A percentile compares a stretch with the other conserved stretches of the same genome.
These are phyloP conservation scores for Penicillium cinerascens DNA, from an alignment of 495 filamentous ascomycete species.

Conservation along the genomic window DNA sequence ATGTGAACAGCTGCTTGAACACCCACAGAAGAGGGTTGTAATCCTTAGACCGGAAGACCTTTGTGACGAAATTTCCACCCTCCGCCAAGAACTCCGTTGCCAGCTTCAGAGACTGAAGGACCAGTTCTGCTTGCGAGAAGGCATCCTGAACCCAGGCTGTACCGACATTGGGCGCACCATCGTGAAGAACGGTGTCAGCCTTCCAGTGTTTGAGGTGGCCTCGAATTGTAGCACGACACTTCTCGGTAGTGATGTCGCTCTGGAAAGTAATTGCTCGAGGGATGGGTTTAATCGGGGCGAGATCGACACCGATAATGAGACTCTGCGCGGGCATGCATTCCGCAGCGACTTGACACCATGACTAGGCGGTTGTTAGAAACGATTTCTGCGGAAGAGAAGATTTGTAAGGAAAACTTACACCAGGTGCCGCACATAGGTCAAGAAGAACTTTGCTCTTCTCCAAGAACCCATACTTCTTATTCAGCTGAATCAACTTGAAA, in stretches of 20 bases:
- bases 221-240: slow-evolving; percentile 88
- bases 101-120: slow-evolving; percentile 83
- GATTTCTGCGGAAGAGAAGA: neutral
- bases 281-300: slow-evolving; percentile 94
- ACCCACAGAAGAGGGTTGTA: slow-evolving; percentile 97
- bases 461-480: slow-evolving; percentile 97
- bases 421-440: slow-evolving; percentile 96
- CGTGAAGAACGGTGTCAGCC: slow-evolving; percentile 94
- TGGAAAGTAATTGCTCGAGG: slow-evolving; percentile 92
- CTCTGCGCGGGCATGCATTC: slow-evolving; percentile 89
- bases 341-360: slow-evolving; percentile 97
- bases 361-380: slow-evolving; percentile 48
- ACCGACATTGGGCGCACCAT: slow-evolving; percentile 97
- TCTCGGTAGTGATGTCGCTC: slow-evolving; percentile 96
- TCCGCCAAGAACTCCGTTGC: slow-evolving; percentile 90
- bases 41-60: slow-evolving; percentile 96
- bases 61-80: slow-evolving; percentile 94
- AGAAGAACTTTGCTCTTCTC: slow-evolving; percentile 93
- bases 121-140: slow-evolving; percentile 95
- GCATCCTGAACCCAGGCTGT: slow-evolving; percentile 98
- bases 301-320: slow-evolving; percentile 91
- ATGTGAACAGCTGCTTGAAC: slow-evolving; percentile 91
- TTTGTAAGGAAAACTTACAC: slow-evolving; percentile 54
- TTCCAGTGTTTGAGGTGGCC: slow-evolving; percentile 95
- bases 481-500: slow-evolving; percentile 98